A percentile compares a stretch with the other conserved stretches of the same genome.
phyloP scores from a whole-genome alignment of 345 rosid species.

The Sisymbrium altissimum region DNA sequence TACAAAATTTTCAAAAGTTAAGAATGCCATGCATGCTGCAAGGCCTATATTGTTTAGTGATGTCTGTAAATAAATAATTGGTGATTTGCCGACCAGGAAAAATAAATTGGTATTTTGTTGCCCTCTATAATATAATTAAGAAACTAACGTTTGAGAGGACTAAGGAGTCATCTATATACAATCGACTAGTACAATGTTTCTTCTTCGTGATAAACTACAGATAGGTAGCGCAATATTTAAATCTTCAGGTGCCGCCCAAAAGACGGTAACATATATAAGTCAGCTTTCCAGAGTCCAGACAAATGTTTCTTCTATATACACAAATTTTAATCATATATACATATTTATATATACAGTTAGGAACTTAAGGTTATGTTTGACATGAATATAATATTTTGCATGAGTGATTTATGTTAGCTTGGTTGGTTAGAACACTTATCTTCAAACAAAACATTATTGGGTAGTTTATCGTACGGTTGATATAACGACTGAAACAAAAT shows the following conservation, averaged over 20 bases:
- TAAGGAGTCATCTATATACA: not conserved
- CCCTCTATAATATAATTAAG: not conserved
- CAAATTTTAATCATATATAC: not conserved
- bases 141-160: not conserved
- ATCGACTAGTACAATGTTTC: not conserved
- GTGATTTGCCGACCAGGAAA: not conserved
- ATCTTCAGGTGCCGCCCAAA: not conserved
- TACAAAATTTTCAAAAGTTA: too few relatives aligned
- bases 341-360: not conserved
- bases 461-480: not conserved
- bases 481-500: not conserved
- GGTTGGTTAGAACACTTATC: slow-evolving; percentile 1
- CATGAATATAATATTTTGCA: not conserved
- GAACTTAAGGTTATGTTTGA: not conserved
- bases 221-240: not conserved
- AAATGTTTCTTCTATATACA: not conserved
- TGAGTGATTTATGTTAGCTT: not conserved
- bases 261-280: not conserved
- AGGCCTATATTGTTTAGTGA: too few relatives aligned
- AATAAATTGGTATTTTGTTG: not conserved
- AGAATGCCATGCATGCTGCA: too few relatives aligned
- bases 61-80: not conserved
- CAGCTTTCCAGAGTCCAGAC: not conserved
- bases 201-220: not conserved
- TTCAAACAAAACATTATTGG: not conserved